Evolutionary conservation across 2,329 filamentous ascomycete species (phyloP).

Genomic region (Fusarium drepaniforme): DNA sequence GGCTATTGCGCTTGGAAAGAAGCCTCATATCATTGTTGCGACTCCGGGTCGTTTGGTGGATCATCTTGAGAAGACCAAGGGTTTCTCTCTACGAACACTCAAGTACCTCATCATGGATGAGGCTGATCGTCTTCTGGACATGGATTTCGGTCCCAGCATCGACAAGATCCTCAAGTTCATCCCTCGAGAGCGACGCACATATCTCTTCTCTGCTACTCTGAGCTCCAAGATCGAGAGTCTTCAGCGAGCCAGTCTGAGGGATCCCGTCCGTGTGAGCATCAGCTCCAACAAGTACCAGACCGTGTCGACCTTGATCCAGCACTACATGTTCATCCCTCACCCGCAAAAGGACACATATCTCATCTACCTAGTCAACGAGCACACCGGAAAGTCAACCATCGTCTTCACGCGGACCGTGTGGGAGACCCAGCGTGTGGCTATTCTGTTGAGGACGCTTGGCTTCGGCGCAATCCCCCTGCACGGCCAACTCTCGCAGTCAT

Average conservation of each 20-base stretch:
- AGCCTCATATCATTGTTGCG: conserved; percentile 93
- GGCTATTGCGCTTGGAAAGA: conserved; percentile 91
- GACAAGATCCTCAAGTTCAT: conserved; percentile 95
- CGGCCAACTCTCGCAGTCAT: conserved; percentile 89
- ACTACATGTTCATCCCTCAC: conserved; percentile 87
- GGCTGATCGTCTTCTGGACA: conserved; percentile 90
- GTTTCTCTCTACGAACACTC: conserved; percentile 84
- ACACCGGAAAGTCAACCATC: conserved; percentile 86
- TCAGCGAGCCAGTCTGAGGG: conserved; percentile 87
- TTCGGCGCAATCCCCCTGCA: conserved; percentile 94
- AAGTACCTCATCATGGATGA: conserved; percentile 97
- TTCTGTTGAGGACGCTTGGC: conserved; percentile 85
- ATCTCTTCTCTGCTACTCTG: conserved; percentile 95
- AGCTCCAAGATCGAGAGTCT: conserved; percentile 92
- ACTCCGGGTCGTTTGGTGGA: conserved; percentile 91
- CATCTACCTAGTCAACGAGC: conserved; percentile 87
- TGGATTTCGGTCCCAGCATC: conserved; percentile 92
- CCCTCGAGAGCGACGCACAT: conserved; percentile 82
- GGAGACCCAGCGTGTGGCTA: conserved; percentile 87
- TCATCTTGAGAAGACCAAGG: conserved; percentile 96
- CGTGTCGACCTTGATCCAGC: conserved; percentile 88
- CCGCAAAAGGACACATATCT: conserved; percentile 92
- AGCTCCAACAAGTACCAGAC: conserved; percentile 90
- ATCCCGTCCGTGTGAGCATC: conserved; percentile 86
- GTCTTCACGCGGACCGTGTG: conserved; percentile 94